Evolutionary conservation across 2,329 filamentous ascomycete genomes (phyloP), one percentile per base, ranked within the genome.

Genomic region (Polytolypa hystricis): DNA sequence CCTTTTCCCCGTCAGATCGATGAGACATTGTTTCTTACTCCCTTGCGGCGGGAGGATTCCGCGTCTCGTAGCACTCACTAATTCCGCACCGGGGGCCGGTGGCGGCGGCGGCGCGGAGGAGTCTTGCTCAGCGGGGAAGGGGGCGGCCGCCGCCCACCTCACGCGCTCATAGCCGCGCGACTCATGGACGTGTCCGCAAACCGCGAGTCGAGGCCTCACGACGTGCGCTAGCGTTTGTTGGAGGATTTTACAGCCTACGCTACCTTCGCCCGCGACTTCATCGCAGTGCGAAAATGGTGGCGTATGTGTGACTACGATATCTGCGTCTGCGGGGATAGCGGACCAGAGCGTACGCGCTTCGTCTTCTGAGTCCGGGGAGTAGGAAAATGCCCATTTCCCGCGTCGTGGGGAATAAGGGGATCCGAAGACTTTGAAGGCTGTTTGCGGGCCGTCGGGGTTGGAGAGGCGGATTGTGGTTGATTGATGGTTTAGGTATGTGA

Each of bases 171-270:
- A 71, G 19, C 73, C 73, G 50, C 73, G 57, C 28, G 62, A 67
- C 48, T 70, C 66, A 54, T 77, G 73, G 25, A 74, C 67, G 57
- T 77, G 73, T n/a, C 73, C 74, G 49, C 67, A 77, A 37, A 77
- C 56, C 42, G 64, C 63, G 41, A 77, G 52, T 43, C 56, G 51
- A 17, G 73, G 73, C 36, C 66, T 60, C n/a, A 25, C 21, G 18
- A 71, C 59, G 21, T 56, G 54, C 50, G 59, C 58, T 35, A 77
- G 44, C 2, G 58, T 54, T 39, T 59, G 48, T 21, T 57, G 53
- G 33, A 77, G 61, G 10, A 53, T 58, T 39, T 60, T 51, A 49
- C 73, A 77, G 25, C 74, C 73, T 40, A 62, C 57, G n/a, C 47
- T 39, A 18, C 34, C 47, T 16, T 49, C 50, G 4, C 39, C 49